phyloP scores from a whole-genome alignment of 2,329 filamentous ascomycete genomes.

The Aspergillus phoenicis region DNA sequence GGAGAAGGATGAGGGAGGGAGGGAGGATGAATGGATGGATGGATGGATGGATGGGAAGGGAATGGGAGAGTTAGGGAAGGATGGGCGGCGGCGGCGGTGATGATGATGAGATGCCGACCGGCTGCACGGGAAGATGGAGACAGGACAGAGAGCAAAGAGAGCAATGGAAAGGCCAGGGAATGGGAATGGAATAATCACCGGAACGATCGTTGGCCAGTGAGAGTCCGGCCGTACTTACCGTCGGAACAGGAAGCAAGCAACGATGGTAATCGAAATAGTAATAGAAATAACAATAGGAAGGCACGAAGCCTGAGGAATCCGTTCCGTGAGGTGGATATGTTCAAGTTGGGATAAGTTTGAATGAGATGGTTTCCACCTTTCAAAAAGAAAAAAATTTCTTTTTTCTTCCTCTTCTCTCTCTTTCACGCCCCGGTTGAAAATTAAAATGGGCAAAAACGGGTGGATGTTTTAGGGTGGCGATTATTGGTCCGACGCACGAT shows the following conservation, averaged over 20 bases:
- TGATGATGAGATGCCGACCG: conserved; percentile 9
- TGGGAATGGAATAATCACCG: conserved; percentile 20
- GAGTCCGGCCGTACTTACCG: conserved; percentile 1
- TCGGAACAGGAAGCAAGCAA: conserved; percentile 15
- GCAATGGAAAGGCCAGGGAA: conserved; percentile 16
- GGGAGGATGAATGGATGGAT: conserved; percentile 18
- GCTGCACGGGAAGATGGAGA: conserved; percentile 5
- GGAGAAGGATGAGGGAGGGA: neutral
- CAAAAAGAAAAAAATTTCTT: conserved; percentile 3
- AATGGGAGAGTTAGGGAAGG: conserved; percentile 12
- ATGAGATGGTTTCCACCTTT: conserved; percentile 12
- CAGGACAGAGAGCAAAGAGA: neutral
- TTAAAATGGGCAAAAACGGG: conserved; percentile 18
- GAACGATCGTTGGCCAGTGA: conserved; percentile 21
- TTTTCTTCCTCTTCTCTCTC: conserved; percentile 12
- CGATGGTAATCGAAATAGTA: conserved; percentile 18
- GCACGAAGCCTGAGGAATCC: conserved; percentile 9
- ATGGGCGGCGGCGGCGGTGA: conserved; percentile 9
- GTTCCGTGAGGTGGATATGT: neutral
- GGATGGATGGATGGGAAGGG: conserved; percentile 13
- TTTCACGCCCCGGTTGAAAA: conserved; percentile 16
- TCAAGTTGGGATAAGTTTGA: no score
- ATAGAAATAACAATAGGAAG: conserved; percentile 10
- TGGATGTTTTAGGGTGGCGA: conserved; percentile 23
- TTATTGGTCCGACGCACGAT: conserved; percentile 28